Evolutionary conservation across 345 rosid genomes (phyloP).

Genomic region (Salix koriyanagi): DNA sequence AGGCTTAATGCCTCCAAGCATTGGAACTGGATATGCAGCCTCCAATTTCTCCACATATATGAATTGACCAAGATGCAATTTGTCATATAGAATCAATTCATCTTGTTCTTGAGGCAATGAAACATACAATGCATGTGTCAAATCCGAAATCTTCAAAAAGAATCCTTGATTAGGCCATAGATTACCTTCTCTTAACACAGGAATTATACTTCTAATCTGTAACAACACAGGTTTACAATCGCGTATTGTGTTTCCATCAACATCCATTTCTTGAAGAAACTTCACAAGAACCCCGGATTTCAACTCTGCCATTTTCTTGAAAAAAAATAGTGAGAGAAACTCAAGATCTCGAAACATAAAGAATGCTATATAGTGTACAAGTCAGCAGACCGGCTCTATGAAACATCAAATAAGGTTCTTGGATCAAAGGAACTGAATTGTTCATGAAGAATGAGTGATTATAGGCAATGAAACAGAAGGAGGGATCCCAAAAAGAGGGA

Average conservation of each 20-base stretch:
- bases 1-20: constrained; percentile 57
- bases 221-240: constrained; percentile 47
- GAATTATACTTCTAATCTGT: constrained; percentile 69
- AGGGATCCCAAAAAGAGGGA: too few relatives aligned
- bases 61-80: constrained; percentile 56
- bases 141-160: constrained; percentile 57
- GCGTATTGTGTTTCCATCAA: constrained; percentile 23
- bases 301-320: constrained; percentile 40
- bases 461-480: too few relatives aligned
- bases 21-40: constrained; percentile 61
- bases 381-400: too few relatives aligned
- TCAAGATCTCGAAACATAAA: background rate
- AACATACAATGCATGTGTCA: constrained; percentile 53
- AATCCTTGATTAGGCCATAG: constrained; percentile 80
- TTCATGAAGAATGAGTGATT: background rate
- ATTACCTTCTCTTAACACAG: constrained; percentile 58
- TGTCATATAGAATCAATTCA: constrained; percentile 55
- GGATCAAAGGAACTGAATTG: background rate
- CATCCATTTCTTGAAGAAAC: constrained; percentile 51
- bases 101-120: constrained; percentile 64
- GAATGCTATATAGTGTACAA: background rate
- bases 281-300: constrained; percentile 53
- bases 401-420: too few relatives aligned
- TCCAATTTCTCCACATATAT: constrained; percentile 53
- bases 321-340: background rate